A percentile compares a stretch with the other conserved stretches of the same genome.
Conservation (phyloP, 371 early-diverging fungal species). For the Mucor circinelloides region DNA sequence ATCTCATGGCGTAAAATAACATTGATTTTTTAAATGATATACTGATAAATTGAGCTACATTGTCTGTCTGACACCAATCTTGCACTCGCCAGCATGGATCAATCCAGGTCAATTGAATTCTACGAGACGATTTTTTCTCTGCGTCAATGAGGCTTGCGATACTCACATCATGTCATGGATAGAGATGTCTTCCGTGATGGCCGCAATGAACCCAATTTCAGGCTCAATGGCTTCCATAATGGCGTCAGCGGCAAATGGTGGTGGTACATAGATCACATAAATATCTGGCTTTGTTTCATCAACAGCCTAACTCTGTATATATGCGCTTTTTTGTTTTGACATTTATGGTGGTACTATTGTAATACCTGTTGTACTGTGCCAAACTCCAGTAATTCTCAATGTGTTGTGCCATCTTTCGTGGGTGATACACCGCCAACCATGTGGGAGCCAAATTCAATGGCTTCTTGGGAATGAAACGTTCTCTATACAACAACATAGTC, state of each 20-base stretch:
- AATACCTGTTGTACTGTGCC: not conserved
- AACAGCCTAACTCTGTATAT: not conserved
- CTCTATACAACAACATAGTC: not conserved
- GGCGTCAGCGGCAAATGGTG: not conserved
- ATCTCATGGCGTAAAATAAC: too few relatives aligned
- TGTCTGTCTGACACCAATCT: not conserved
- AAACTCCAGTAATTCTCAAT: not conserved
- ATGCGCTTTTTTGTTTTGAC: not conserved
- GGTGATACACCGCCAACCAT: constrained; percentile 1
- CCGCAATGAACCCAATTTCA: not conserved
- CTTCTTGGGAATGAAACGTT: not conserved
- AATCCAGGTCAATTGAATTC: not conserved
- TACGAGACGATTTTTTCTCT: not conserved
- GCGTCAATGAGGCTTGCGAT: not conserved
- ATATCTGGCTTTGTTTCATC: not conserved
- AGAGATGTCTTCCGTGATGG: not conserved
- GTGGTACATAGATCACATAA: not conserved
- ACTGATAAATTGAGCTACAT: too few relatives aligned
- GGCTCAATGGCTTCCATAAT: not conserved
- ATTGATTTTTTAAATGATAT: too few relatives aligned
- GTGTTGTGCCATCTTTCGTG: not conserved
- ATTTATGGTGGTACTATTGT: not conserved
- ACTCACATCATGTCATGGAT: not conserved
- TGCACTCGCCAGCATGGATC: not conserved
- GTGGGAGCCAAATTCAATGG: not conserved